Evolutionary conservation across 148 eudicot genomes (phyloP).

Genomic region (Rhododendron griersonianum): DNA sequence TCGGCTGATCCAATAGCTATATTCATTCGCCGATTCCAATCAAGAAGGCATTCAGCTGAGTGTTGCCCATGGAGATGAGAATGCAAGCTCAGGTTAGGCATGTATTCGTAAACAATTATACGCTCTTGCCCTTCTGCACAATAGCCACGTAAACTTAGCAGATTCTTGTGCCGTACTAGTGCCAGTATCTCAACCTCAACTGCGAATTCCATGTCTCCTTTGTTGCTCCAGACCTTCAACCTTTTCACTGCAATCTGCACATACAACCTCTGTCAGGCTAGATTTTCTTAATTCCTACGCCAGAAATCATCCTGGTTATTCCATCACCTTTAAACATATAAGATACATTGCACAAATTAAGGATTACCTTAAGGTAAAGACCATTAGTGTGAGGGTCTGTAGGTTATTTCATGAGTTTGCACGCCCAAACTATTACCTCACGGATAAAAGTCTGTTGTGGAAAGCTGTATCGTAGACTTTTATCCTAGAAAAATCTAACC

Average conservation of each 20-base stretch:
- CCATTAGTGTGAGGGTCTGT: neutral
- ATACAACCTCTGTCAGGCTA: neutral
- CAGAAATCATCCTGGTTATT: neutral
- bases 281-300: neutral
- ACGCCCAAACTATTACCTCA: neutral
- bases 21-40: slow-evolving; percentile 82
- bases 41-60: slow-evolving; percentile 77
- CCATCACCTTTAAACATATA: neutral
- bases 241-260: slow-evolving; percentile 94
- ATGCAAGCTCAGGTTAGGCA: slow-evolving; percentile 74
- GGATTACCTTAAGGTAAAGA: neutral
- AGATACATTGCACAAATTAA: neutral
- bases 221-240: slow-evolving; percentile 82
- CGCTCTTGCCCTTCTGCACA: slow-evolving; percentile 97
- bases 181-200: slow-evolving; percentile 85
- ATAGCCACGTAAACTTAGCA: slow-evolving; percentile 79
- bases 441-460: neutral
- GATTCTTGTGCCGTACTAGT: slow-evolving; percentile 74
- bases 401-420: neutral
- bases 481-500: neutral
- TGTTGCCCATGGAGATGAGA: slow-evolving; percentile 92
- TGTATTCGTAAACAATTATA: slow-evolving; percentile 80
- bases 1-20: slow-evolving; percentile 85
- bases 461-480: neutral
- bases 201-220: slow-evolving; percentile 74